These are phyloP conservation scores for Gossypium longicalyx DNA, from an alignment of 345 rosid genomes.

Conservation along the genomic window DNA sequence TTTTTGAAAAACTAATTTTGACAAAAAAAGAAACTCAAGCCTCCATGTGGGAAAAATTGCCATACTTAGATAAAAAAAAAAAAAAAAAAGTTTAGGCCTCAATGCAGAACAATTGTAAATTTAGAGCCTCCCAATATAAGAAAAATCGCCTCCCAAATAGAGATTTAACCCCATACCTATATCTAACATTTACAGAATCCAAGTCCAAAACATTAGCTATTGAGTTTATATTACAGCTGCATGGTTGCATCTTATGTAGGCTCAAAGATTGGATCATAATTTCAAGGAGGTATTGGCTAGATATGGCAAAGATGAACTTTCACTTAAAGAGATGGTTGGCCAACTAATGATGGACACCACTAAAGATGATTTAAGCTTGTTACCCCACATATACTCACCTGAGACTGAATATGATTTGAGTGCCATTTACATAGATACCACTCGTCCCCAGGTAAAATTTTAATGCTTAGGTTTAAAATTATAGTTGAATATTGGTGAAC, in stretches of 20 bases:
- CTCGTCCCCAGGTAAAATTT: slow-evolving; percentile 29
- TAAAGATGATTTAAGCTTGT: slow-evolving; percentile 39
- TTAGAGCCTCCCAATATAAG: too few relatives aligned
- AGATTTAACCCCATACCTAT: too few relatives aligned
- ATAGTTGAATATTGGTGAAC: not conserved
- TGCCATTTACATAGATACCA: slow-evolving; percentile 53
- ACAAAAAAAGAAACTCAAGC: too few relatives aligned
- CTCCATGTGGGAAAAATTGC: too few relatives aligned
- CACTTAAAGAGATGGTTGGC: slow-evolving; percentile 40
- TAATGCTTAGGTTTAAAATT: not conserved
- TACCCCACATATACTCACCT: slow-evolving; percentile 39
- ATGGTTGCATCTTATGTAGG: slow-evolving; percentile 28
- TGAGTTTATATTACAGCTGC: too few relatives aligned
- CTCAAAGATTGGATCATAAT: slow-evolving; percentile 42
- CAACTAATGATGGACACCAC: slow-evolving; percentile 53
- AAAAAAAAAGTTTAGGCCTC: too few relatives aligned
- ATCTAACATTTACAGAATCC: not conserved
- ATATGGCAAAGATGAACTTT: slow-evolving; percentile 39
- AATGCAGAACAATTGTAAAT: too few relatives aligned
- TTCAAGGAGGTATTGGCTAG: slow-evolving; percentile 36
- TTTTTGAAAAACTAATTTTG: too few relatives aligned
- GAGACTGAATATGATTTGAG: slow-evolving; percentile 46
- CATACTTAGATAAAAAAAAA: too few relatives aligned
- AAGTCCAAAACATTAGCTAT: not conserved
- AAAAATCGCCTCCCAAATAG: too few relatives aligned